Evolutionary conservation across 371 early-diverging fungal genomes (phyloP).

Genomic region (Mucor indicus): DNA sequence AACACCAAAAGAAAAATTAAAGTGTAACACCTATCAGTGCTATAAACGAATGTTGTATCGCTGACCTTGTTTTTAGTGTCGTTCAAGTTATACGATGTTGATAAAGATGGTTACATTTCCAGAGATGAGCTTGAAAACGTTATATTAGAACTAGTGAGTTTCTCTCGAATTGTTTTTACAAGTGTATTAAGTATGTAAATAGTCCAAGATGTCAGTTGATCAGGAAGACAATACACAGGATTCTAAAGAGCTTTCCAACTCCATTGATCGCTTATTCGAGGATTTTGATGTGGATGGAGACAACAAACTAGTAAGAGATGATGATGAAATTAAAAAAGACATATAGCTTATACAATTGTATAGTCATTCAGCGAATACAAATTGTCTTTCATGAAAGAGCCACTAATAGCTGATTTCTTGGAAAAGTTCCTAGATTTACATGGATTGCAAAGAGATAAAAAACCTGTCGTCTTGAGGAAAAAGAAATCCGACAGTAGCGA

Average conservation of each 20-base stretch:
- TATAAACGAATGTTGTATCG: neutral
- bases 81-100: conserved; percentile 79
- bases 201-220: conserved; percentile 54
- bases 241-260: too few relatives aligned
- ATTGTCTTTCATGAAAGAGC: conserved; percentile 82
- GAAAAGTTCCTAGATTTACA: conserved; percentile 68
- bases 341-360: neutral
- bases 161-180: too few relatives aligned
- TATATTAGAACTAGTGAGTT: conserved; percentile 69
- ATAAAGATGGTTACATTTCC: conserved; percentile 76
- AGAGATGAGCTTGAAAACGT: conserved; percentile 72
- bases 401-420: conserved; percentile 76
- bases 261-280: conserved; percentile 71
- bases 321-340: neutral
- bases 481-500: neutral
- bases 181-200: too few relatives aligned
- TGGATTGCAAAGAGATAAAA: conserved; percentile 19
- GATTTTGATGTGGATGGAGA: conserved; percentile 85
- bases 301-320: conserved; percentile 60
- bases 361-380: conserved; percentile 80
- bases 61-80: conserved; percentile 51
- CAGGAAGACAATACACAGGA: too few relatives aligned
- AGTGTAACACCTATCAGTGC: conserved; percentile 54
- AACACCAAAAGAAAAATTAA: conserved; percentile 75
- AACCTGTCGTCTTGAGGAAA: neutral